Percentiles rank a stretch among this genome's conserved stretches.
Conservation (phyloP, 257 asterid genomes). For the Fraxinus cuspidata region DNA sequence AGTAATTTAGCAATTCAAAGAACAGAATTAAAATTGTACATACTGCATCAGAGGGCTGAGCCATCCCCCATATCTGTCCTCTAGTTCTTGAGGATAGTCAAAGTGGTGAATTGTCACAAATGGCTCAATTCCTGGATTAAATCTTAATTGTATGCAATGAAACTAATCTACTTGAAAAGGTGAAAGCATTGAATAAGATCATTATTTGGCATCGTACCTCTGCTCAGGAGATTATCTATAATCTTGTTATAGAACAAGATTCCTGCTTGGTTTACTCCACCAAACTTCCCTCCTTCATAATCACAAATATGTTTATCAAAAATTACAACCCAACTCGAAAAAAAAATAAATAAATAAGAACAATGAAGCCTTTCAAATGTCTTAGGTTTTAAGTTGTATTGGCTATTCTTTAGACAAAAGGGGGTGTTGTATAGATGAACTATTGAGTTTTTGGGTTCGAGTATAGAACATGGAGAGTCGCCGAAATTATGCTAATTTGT, state of each 20-base stretch:
- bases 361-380: constrained; percentile 1
- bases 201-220: constrained; percentile 37
- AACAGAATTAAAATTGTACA: constrained; percentile 20
- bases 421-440: too few species aligned
- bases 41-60: constrained; percentile 80
- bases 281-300: constrained; percentile 60
- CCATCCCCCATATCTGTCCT: constrained; percentile 69
- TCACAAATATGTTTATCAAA: constrained; percentile 11
- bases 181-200: constrained; percentile 4
- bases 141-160: constrained; percentile 1
- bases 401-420: too few species aligned
- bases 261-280: constrained; percentile 54
- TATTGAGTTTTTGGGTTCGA: too few species aligned
- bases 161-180: not conserved
- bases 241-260: constrained; percentile 52
- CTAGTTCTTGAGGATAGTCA: constrained; percentile 76
- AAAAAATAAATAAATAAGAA: not conserved
- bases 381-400: too few species aligned
- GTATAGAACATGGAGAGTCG: too few species aligned
- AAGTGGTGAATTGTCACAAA: constrained; percentile 74
- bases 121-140: constrained; percentile 58
- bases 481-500: too few species aligned
- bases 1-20: not conserved
- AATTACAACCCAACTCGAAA: not conserved
- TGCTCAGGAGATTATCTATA: constrained; percentile 49